Evolutionary conservation across 306 rosid genomes (phyloP), one percentile per base, ranked within the genome.

Genomic region (Delonix regia): DNA sequence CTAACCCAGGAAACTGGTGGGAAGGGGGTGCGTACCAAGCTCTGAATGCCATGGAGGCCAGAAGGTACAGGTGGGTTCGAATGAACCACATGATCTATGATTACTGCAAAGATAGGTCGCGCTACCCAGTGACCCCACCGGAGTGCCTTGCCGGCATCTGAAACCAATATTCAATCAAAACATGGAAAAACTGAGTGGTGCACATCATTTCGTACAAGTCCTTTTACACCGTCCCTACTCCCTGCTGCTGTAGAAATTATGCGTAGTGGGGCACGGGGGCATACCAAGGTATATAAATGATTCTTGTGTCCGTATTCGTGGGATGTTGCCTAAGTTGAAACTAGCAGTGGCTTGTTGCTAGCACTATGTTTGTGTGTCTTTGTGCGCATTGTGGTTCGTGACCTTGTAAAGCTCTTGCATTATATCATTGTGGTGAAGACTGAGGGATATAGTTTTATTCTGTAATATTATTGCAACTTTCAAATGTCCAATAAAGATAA

Each of bases 11-110:
- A 7, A 94, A 94, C 38, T 94, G 98, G 98, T 94, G 98, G 98
- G 98, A 94, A 80, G 91, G 97, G 1, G n/a, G 79, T 3, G 61
- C 85, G 9, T 92, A 94, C 71, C 88, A 85, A 45, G 84, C 80
- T n/a, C 97, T 94, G 12, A 94, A 7, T 57, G 84, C 97, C 55
- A 24, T 82, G 0, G 86, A 92, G 64, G 80, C 85, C 0, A 84
- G 90, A 74, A 87, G 83, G 61, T 94, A 92, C 85, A 89, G 66
- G 85, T 94, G 98, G 98, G 97, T 94, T 84, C 97, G 98, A 22
- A 10, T 87, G 51, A 89, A 94, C 86, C 98, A 94, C 86, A 55
- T 94, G 80, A 89, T 89, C 81, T 94, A 94, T 67, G 93, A 94
- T 57, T 94, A 94, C 83, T 94, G 98, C 71, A 86, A 86, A 18